phyloP scores from a whole-genome alignment of 257 asterid genomes.

The Solanum chaucha region DNA sequence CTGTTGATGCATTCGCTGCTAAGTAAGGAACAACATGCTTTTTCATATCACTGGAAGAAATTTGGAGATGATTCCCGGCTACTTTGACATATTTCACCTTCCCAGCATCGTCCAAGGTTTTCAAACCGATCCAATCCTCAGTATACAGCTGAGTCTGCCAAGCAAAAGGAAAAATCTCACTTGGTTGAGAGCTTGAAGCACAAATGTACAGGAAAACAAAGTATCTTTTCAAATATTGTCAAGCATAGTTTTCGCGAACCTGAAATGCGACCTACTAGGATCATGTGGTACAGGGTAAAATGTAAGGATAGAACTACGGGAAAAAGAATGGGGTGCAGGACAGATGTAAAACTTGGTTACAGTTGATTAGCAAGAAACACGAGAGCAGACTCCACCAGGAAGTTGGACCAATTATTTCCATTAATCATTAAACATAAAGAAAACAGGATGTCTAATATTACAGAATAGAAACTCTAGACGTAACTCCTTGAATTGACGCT shows the following conservation, averaged over 20 bases:
- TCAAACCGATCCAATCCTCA: slow-evolving; percentile 92
- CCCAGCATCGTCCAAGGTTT: slow-evolving; percentile 56
- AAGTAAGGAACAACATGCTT: slow-evolving; percentile 62
- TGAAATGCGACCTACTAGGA: background rate
- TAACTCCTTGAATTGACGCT: background rate
- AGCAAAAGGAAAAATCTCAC: background rate
- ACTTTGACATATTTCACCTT: slow-evolving; percentile 50
- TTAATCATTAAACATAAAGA: background rate
- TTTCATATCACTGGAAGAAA: slow-evolving; percentile 58
- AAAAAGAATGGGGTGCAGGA: background rate
- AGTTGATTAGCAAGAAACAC: background rate
- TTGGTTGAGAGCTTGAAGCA: background rate
- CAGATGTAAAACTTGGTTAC: background rate
- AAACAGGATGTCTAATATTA: background rate
- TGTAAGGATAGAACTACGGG: background rate
- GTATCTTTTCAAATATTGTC: background rate
- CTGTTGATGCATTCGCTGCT: slow-evolving; percentile 14
- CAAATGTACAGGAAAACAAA: background rate
- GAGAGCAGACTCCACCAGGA: background rate
- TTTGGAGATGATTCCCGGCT: slow-evolving; percentile 73
- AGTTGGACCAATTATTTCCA: background rate
- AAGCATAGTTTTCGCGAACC: background rate
- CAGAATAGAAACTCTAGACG: background rate
- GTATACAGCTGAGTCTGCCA: slow-evolving; percentile 15
- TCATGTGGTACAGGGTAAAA: background rate